Evolutionary conservation across 192 early-diverging fungal species (phyloP).

Genomic region (Obelidium mucronatum): DNA sequence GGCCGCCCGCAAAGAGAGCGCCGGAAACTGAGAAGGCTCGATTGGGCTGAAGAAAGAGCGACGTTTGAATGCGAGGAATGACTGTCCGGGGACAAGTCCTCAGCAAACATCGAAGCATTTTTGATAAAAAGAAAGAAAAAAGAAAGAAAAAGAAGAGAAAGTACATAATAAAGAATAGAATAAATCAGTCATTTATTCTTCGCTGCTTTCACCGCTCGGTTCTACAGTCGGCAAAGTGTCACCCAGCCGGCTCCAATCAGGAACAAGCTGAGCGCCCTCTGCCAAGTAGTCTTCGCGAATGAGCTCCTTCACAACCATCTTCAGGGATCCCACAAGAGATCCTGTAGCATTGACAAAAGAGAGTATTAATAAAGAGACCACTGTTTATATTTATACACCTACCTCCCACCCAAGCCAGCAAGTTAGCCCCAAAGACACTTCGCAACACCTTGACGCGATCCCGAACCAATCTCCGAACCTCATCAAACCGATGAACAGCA

Average conservation of each 20-base stretch:
- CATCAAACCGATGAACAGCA: constrained; percentile 61
- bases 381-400: not conserved
- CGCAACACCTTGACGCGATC: constrained; percentile 19
- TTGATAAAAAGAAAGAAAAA: not conserved
- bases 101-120: not conserved
- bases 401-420: constrained; percentile 83
- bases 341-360: constrained; percentile 34
- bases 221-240: too few species aligned
- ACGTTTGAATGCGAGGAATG: too few species aligned
- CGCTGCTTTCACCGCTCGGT: not conserved
- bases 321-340: constrained; percentile 78
- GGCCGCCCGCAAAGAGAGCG: too few species aligned
- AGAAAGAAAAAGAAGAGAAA: not conserved
- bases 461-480: constrained; percentile 44
- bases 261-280: constrained; percentile 2
- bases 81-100: too few species aligned
- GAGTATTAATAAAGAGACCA: constrained; percentile 1
- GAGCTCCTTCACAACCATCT: constrained; percentile 74
- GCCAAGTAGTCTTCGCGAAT: constrained; percentile 67
- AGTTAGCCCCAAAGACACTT: constrained; percentile 71
- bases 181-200: not conserved
- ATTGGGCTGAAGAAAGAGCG: too few species aligned
- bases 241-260: constrained; percentile 17
- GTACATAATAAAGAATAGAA: not conserved
- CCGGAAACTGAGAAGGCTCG: too few species aligned